These are phyloP conservation scores for Fusarium decemcellulare DNA, from an alignment of 2,329 filamentous ascomycete genomes.

Conservation along the genomic window DNA sequence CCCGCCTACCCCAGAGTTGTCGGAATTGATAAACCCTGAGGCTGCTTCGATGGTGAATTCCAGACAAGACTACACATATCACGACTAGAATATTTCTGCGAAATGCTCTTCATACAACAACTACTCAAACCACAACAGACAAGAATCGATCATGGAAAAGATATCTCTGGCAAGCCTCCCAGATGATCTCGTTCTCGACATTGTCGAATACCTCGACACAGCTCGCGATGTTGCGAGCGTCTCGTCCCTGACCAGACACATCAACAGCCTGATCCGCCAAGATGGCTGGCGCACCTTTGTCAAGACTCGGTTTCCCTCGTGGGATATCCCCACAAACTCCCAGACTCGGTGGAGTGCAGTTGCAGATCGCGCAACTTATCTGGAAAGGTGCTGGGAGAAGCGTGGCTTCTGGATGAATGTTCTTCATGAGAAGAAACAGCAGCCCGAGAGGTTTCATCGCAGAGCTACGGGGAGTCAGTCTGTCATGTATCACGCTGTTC, in stretches of 20 bases:
- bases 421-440: constrained; percentile 40
- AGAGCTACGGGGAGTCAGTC: constrained; percentile 48
- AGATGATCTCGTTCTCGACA: constrained; percentile 64
- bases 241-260: constrained; percentile 54
- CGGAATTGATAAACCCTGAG: not conserved
- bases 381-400: constrained; percentile 68
- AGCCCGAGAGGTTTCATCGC: constrained; percentile 24
- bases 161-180: constrained; percentile 60
- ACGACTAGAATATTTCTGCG: not conserved
- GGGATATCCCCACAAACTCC: constrained; percentile 49
- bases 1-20: not conserved
- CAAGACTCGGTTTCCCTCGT: constrained; percentile 59
- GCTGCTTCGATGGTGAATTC: not conserved
- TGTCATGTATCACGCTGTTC: constrained; percentile 61
- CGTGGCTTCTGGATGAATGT: constrained; percentile 57
- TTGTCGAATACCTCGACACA: constrained; percentile 63
- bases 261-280: constrained; percentile 56
- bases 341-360: constrained; percentile 54
- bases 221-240: constrained; percentile 63
- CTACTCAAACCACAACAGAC: not conserved
- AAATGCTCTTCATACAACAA: constrained; percentile 32
- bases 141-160: constrained; percentile 41
- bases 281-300: constrained; percentile 67
- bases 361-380: constrained; percentile 63
- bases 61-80: not conserved